Evolutionary conservation across 225 moss, liverwort and hornwort species (phyloP), one percentile per base, ranked within the genome.

Genomic region (Bryum argenteum): DNA sequence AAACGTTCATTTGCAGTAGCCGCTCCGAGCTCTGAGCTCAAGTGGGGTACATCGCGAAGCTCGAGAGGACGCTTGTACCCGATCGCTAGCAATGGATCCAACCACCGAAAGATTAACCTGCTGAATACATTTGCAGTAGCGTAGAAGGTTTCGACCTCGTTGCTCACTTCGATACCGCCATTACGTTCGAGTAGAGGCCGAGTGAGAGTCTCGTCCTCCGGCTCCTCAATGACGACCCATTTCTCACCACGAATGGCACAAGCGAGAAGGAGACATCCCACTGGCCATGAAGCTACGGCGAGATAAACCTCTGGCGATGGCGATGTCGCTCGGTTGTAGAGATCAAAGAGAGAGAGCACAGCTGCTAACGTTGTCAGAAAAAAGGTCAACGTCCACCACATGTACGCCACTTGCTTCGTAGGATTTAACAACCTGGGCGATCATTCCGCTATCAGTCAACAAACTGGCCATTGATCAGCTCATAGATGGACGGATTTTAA

Each of bases 321-420:
- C 0, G 54, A 10, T 5, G 53, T 69, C 9, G 63, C 62, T 51
- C 71, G 79, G 48, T 71, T 71, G 20, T 74, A 74, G 10, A 87
- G 76, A 61, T 81, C 74, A 24, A 74, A 11, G 26, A 81, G 78
- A 9, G 77, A 79, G 26, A 87, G 79, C 8, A 77, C 52, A 0
- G 59, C 43, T 2, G 65, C 81, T 14, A 84, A 41, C 7, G 78
- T 64, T 5, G 84, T 73, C 17, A 87, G 74, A 8, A 81, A 68
- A 65, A 87, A 87, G 39, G 87, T 84, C 61, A 84, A 76, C 17
- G 79, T 81, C 84, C 87, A 87, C 87, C 84, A 87, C 73, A 87
- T 61, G 21, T 84, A 84, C 3, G 78, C 81, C 57, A 87, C 76
- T 78, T 87, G 83, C 69, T 87, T 87, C 45, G 71, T 39, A 9